Conservation (phyloP, 768 basidiomycete genomes). For the Panus rudis region DNA sequence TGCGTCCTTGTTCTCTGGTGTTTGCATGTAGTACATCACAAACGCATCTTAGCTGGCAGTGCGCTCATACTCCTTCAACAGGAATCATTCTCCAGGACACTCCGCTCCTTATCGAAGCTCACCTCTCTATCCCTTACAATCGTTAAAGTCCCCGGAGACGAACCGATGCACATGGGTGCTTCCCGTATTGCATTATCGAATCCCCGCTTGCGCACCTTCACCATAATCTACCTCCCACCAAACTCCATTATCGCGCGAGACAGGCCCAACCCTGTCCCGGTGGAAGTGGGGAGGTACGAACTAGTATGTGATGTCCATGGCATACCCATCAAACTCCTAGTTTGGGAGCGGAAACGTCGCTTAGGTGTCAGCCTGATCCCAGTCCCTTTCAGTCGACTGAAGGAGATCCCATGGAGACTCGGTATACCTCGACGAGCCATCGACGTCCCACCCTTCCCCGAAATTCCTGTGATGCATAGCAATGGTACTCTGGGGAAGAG, state of each 20-base stretch:
- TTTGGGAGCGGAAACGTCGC: constrained; percentile 38
- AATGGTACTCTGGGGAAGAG: constrained; percentile 10
- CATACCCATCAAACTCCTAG: constrained; percentile 47
- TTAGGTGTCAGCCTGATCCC: too few relatives aligned
- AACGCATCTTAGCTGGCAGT: background rate
- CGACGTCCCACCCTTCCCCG: constrained; percentile 26
- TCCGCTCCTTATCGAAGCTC: constrained; percentile 56
- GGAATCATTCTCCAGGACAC: constrained; percentile 58
- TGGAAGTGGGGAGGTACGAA: constrained; percentile 46
- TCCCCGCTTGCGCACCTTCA: constrained; percentile 59
- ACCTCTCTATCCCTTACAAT: constrained; percentile 56
- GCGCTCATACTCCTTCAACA: constrained; percentile 18
- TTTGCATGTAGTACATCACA: background rate
- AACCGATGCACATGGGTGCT: constrained; percentile 50
- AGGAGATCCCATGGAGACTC: constrained; percentile 19
- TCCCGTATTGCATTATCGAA: constrained; percentile 56
- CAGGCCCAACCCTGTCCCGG: constrained; percentile 34
- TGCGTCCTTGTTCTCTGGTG: background rate
- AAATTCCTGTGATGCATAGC: background rate
- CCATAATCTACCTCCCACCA: constrained; percentile 55
- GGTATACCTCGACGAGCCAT: constrained; percentile 7
- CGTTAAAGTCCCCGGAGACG: constrained; percentile 62
- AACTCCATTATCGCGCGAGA: constrained; percentile 39
- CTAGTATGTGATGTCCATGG: constrained; percentile 58
- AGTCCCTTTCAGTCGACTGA: too few relatives aligned